Base-by-base conservation (phyloP, 805 yeast genomes). In the Ogataea nonfermentans region DNA sequence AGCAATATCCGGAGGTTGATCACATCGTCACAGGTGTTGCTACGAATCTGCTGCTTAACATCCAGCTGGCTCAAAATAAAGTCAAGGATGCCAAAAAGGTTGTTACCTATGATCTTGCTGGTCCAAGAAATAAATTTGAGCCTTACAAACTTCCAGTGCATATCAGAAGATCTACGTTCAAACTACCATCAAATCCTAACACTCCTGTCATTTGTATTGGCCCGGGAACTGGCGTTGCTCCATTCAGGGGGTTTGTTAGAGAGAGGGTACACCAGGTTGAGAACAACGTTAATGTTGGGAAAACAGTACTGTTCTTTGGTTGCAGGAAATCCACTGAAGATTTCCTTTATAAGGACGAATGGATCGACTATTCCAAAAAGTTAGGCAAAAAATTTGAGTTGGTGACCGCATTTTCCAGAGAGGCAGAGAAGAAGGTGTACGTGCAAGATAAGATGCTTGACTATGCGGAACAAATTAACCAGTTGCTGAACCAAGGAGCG, bases 191-290 rank as follows among this genome's bases (percentile, higher is more conserved):
- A 6, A 86, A 87, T 58, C 83, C 95, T 23, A 64, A 76, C 3
- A 78, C 81, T 23, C 97, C 98, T 12, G 74, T 91, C 15, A 88
- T 91, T 54, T 78, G 90, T 84, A 75, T 91, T 56, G 99, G 99
- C 20, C 98, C 99, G 32, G 99, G 99, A 49, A 93, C 99, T 3
- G 99, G 99, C 63, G 91, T 91, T 35, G 98, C 99, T 8, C 99
- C 99, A 46, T 87, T 93, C 71, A 81, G 99, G 68, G 99, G 95
- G 3, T 91, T 91, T 52, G 65, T 91, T 25, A 81, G 95, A 68
- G 99, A 91, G 61, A 82, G 90, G 56, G 84, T 81, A n/a, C 61
- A 67, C 27, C 76, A 70, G 56, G 66, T 66, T 9, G 70, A 69
- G 42, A 61, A 61, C 32, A 70, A 71, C 49, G 78, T 63, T 41